Conservation (phyloP, 208 protist species). For the Porcisia hertigi region DNA sequence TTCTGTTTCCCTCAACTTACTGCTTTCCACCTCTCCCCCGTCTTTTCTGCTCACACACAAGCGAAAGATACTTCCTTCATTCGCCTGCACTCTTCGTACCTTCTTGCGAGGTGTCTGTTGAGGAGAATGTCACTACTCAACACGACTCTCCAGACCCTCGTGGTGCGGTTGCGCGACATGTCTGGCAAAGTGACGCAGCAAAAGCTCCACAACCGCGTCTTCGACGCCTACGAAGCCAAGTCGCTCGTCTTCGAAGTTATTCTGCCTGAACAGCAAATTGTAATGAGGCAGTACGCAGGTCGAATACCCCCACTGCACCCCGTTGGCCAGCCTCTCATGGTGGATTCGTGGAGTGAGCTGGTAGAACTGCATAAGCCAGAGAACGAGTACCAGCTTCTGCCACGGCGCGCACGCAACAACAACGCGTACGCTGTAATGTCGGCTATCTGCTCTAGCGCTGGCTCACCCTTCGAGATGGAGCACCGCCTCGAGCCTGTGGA, state of each 20-base stretch:
- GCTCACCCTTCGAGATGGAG: constrained; percentile 86
- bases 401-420: constrained; percentile 75
- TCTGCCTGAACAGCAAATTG: constrained; percentile 64
- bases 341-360: constrained; percentile 83
- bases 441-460: constrained; percentile 75
- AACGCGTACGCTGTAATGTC: constrained; percentile 70
- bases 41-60: neutral
- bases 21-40: too few relatives aligned
- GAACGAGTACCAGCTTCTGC: constrained; percentile 86
- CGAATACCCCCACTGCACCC: constrained; percentile 78
- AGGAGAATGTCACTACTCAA: constrained; percentile 80
- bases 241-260: constrained; percentile 88
- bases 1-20: too few relatives aligned
- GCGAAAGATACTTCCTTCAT: neutral
- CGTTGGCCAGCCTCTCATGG: constrained; percentile 66
- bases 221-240: constrained; percentile 92
- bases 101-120: neutral
- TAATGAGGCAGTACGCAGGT: constrained; percentile 72
- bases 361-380: constrained; percentile 64
- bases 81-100: neutral
- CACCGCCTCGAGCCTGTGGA: constrained; percentile 84
- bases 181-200: constrained; percentile 86
- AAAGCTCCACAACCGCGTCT: constrained; percentile 90
- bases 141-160: constrained; percentile 81
- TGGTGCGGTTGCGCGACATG: constrained; percentile 83